phyloP scores from a whole-genome alignment of 441 rosid species.

The Croton setiger region DNA sequence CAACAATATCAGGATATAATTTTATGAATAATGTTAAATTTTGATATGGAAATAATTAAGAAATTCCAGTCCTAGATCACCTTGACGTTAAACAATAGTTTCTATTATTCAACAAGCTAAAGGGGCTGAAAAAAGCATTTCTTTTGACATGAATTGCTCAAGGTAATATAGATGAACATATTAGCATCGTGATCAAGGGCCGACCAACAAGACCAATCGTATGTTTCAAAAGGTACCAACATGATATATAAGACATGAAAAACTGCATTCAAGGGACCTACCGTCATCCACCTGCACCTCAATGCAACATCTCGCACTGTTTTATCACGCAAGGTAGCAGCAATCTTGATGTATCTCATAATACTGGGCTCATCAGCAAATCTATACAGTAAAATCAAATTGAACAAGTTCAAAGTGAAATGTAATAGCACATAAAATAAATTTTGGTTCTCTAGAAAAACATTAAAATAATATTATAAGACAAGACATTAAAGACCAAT shows the following conservation, averaged over 20 bases:
- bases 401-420: constrained; percentile 2
- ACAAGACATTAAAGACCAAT: neutral
- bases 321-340: constrained; percentile 79
- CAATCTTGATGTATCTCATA: constrained; percentile 84
- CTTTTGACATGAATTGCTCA: neutral
- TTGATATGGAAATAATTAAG: neutral
- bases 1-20: too few species aligned
- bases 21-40: too few species aligned
- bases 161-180: neutral
- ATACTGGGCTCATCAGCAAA: constrained; percentile 71
- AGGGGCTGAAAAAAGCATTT: neutral
- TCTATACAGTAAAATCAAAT: constrained; percentile 32
- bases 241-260: neutral
- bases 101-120: too few species aligned
- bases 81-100: neutral
- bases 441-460: neutral
- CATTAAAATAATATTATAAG: neutral
- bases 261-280: constrained; percentile 31
- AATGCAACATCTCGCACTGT: constrained; percentile 96
- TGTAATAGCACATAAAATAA: neutral
- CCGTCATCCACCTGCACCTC: constrained; percentile 97
- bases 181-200: neutral
- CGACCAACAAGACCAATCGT: neutral
- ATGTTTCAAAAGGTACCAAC: neutral
- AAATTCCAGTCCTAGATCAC: constrained; percentile 1